These are phyloP conservation scores for Paramarasmius palmivorus DNA, from an alignment of 1,284 basidiomycete genomes.

Conservation along the genomic window DNA sequence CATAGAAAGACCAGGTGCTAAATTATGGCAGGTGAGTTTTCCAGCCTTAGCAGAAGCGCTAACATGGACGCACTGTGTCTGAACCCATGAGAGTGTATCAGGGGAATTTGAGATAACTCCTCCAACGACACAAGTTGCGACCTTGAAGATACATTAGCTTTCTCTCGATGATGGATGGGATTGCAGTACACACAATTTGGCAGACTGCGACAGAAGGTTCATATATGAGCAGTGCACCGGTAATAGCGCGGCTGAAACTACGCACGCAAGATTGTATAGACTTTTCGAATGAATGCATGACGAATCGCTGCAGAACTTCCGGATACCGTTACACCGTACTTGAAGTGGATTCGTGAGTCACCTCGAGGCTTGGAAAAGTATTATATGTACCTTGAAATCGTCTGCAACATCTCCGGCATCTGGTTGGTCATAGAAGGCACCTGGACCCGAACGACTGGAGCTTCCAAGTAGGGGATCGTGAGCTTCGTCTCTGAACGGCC, in stretches of 20 bases:
- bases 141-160: conserved; percentile 34
- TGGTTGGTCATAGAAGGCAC: conserved; percentile 72
- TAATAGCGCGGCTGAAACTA: conserved; percentile 15
- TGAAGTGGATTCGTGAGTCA: neutral
- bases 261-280: conserved; percentile 80
- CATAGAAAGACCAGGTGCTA: conserved; percentile 74
- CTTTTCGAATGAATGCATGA: conserved; percentile 77
- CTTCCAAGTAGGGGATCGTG: conserved; percentile 50
- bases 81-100: conserved; percentile 63
- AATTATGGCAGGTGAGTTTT: neutral
- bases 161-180: neutral
- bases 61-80: conserved; percentile 52
- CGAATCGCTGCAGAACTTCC: conserved; percentile 74
- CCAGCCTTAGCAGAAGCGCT: neutral
- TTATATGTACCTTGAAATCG: conserved; percentile 72
- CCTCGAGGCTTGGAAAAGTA: neutral
- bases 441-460: conserved; percentile 41
- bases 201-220: conserved; percentile 47
- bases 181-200: conserved; percentile 18
- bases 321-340: conserved; percentile 79
- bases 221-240: conserved; percentile 8
- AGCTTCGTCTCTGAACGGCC: conserved; percentile 36
- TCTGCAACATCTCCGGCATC: conserved; percentile 70
- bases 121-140: conserved; percentile 70
- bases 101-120: conserved; percentile 64